A percentile compares a stretch with the other conserved stretches of the same genome.
phyloP scores from a whole-genome alignment of 345 rosid species.

The Conringia planisiliqua region DNA sequence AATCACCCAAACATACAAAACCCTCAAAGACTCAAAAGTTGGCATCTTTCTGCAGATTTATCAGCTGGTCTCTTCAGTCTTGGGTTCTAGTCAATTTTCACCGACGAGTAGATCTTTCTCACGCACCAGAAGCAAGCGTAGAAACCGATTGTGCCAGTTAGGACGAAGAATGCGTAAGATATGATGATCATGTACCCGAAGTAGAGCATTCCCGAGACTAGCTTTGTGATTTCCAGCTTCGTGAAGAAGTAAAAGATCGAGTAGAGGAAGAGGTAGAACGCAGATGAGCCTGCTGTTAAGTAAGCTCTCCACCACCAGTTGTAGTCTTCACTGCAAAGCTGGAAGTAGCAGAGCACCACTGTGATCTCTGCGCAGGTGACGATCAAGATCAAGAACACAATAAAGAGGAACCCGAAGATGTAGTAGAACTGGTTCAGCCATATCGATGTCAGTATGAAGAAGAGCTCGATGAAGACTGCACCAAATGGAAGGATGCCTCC shows the following conservation, averaged over 20 bases:
- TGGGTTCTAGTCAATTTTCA: slow-evolving; percentile 76
- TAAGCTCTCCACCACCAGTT: slow-evolving; percentile 99
- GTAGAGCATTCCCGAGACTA: slow-evolving; percentile 86
- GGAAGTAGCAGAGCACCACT: slow-evolving; percentile 94
- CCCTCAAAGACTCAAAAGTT: slow-evolving; percentile 30
- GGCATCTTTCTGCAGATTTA: slow-evolving; percentile 7
- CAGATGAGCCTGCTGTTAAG: slow-evolving; percentile 92
- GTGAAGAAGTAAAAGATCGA: slow-evolving; percentile 95
- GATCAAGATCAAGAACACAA: slow-evolving; percentile 75
- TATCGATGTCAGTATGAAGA: slow-evolving; percentile 92
- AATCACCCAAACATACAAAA: slow-evolving; percentile 33
- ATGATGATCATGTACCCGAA: slow-evolving; percentile 87
- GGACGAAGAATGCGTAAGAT: slow-evolving; percentile 86
- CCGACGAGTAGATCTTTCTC: slow-evolving; percentile 89
- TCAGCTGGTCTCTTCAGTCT: slow-evolving; percentile 5
- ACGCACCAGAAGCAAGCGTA: slow-evolving; percentile 98
- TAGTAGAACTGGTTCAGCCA: slow-evolving; percentile 99
- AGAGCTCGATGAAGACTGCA: slow-evolving; percentile 94
- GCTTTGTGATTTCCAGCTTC: slow-evolving; percentile 86
- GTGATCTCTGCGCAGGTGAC: slow-evolving; percentile 97
- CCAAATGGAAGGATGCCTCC: slow-evolving; percentile 99
- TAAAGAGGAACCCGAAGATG: slow-evolving; percentile 98
- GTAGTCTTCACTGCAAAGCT: slow-evolving; percentile 94
- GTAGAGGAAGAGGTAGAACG: slow-evolving; percentile 92
- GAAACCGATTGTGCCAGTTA: slow-evolving; percentile 94